Conservation (phyloP, 2,329 filamentous ascomycete species). For the Sporothrix humicola region DNA sequence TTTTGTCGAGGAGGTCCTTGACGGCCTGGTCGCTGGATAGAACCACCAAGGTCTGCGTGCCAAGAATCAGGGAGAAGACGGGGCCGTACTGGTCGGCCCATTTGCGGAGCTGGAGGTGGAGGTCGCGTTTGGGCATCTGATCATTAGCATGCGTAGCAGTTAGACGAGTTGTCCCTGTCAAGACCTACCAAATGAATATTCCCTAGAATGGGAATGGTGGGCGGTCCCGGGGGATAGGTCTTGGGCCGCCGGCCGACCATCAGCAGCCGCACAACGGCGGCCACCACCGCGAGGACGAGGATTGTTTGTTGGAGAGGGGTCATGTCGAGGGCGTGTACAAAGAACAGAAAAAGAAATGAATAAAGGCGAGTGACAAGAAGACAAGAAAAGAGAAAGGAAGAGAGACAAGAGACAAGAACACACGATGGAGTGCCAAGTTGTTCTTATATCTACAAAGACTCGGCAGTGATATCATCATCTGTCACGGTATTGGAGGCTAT, state of each 20-base stretch:
- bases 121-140: slow-evolving; percentile 26
- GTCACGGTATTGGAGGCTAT: too few species aligned
- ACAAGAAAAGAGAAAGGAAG: neutral
- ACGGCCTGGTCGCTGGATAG: slow-evolving; percentile 41
- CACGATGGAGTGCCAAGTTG: neutral
- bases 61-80: slow-evolving; percentile 58
- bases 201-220: slow-evolving; percentile 41
- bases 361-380: too few species aligned
- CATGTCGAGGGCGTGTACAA: neutral
- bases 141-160: too few species aligned
- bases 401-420: neutral
- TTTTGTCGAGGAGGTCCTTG: slow-evolving; percentile 59
- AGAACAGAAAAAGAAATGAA: neutral
- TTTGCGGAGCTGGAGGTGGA: slow-evolving; percentile 55
- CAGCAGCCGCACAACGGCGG: slow-evolving; percentile 26
- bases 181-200: slow-evolving; percentile 45
- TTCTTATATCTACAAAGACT: neutral
- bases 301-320: neutral
- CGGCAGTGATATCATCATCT: neutral
- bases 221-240: slow-evolving; percentile 41
- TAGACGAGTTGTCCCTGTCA: too few species aligned
- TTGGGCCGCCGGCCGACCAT: slow-evolving; percentile 27
- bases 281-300: neutral
- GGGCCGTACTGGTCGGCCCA: slow-evolving; percentile 60
- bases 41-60: slow-evolving; percentile 55